Evolutionary conservation across 2,329 filamentous ascomycete genomes (phyloP), one percentile per base, ranked within the genome.

Genomic region (Colletotrichum gigasporum): DNA sequence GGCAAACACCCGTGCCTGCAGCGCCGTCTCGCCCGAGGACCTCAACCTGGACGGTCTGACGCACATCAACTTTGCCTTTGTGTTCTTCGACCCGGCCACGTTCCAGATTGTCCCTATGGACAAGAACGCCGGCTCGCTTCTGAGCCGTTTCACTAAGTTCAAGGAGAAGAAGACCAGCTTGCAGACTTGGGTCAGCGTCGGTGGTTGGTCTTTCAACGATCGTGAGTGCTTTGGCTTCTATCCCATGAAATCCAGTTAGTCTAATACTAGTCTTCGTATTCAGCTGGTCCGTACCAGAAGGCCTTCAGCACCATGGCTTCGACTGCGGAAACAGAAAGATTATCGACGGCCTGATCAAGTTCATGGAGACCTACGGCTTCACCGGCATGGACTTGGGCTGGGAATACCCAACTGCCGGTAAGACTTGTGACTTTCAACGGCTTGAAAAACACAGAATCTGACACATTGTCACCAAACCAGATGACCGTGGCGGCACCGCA

Each of bases 141-240:
- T 72, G 24, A 32, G 28, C 5, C 51, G 70, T 2, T 71, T 78
- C 34, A 74, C 72, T 0, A 54, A 44, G 0, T 67, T 81, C 2
- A 81, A 82, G 61, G 50, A 68, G 0, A 65, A 42, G 1, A 67
- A 73, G 1, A 53, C 69, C 3, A 65, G 51, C 3, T 69, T 82
- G 0, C 67, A 81, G 58, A 74, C 75, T 0, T 77, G 71, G 68
- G 72, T 83, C 14, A 72, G 76, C 2, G 66, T 83, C 14, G 79
- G 82, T 10, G 81, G 81, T 6, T 81, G 78, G 78, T 70, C 71
- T 0, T 71, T 76, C 10, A 80, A 75, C n/a, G 73, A 77, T 0
- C 61, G 71, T 6, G n/a, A 18, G n/a, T 75, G 74, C n/a, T n/a
- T n/a, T n/a, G n/a, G n/a, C n/a, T n/a, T n/a, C n/a, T n/a, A n/a